These are phyloP conservation scores for Rhodofomes roseus DNA, from an alignment of 1,284 basidiomycete genomes.

Conservation along the genomic window DNA sequence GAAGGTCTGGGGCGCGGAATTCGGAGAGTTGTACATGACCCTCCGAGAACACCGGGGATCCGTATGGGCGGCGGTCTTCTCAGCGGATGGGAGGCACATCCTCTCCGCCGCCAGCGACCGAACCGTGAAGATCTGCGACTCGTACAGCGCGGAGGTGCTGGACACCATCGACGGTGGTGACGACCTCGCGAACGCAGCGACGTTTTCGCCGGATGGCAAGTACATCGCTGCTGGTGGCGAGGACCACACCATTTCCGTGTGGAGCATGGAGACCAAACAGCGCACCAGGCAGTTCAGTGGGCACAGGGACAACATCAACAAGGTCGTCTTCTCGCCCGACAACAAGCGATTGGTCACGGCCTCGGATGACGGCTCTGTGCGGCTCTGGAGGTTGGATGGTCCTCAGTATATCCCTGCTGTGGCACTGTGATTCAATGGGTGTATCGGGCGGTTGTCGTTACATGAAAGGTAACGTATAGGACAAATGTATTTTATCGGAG, in stretches of 20 bases:
- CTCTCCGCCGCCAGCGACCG: conserved; percentile 19
- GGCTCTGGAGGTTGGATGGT: conserved; percentile 12
- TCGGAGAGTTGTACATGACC: conserved; percentile 2
- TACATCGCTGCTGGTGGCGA: conserved; percentile 13
- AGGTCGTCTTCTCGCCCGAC: conserved; percentile 15
- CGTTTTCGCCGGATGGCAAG: conserved; percentile 21
- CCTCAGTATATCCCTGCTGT: not conserved
- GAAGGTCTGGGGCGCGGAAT: conserved; percentile 8
- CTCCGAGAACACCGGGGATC: conserved; percentile 8
- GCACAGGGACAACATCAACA: conserved; percentile 15
- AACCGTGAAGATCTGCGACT: conserved; percentile 13
- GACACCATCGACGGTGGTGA: conserved; percentile 13
- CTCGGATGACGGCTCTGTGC: conserved; percentile 15
- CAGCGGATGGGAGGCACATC: conserved; percentile 19
- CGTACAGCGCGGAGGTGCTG: conserved; percentile 10
- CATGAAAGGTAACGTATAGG: no score
- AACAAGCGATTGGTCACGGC: conserved; percentile 11
- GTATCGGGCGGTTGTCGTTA: no score
- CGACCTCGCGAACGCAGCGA: conserved; percentile 14
- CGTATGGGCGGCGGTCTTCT: conserved; percentile 16
- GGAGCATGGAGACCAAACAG: conserved; percentile 13
- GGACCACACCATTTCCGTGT: conserved; percentile 22
- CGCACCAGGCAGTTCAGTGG: conserved; percentile 8
- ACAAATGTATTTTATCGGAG: no score
- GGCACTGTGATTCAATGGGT: not conserved